phyloP scores from a whole-genome alignment of 2,329 filamentous ascomycete species.

The Sclerotinia minor region DNA sequence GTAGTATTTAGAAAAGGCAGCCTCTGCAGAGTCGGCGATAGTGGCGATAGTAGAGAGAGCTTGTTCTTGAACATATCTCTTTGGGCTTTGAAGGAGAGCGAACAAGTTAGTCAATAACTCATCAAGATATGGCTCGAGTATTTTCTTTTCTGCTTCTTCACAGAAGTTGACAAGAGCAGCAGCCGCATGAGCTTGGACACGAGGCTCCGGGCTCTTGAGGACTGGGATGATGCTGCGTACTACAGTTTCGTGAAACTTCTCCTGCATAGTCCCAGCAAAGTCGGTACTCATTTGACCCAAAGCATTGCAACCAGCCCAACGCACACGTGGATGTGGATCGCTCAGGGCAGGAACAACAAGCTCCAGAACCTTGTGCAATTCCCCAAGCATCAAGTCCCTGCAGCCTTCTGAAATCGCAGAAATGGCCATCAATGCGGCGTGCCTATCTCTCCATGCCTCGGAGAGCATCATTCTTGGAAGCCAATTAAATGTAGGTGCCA shows the following conservation, averaged over 20 bases:
- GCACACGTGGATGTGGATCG: conserved; percentile 88
- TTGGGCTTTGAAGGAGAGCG: conserved; percentile 82
- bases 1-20: conserved; percentile 93
- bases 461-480: conserved; percentile 97
- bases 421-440: conserved; percentile 97
- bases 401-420: conserved; percentile 98
- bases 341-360: conserved; percentile 89
- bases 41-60: conserved; percentile 97
- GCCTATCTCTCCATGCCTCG: conserved; percentile 88
- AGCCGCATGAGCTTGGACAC: conserved; percentile 94
- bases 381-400: conserved; percentile 90
- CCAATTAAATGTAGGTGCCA: conserved; percentile 95
- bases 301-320: conserved; percentile 97
- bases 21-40: conserved; percentile 96
- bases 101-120: conserved; percentile 82
- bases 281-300: conserved; percentile 99
- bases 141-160: conserved; percentile 91
- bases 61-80: conserved; percentile 97
- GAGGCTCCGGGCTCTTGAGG: conserved; percentile 82
- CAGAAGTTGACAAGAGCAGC: conserved; percentile 99
- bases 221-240: conserved; percentile 91
- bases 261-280: conserved; percentile 97
- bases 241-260: conserved; percentile 86
- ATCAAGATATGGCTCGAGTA: conserved; percentile 90
- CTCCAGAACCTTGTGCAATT: conserved; percentile 90